These are phyloP conservation scores for Saccharomycopsis hybrid DNA, from an alignment of 1,139 yeast species.

Conservation along the genomic window DNA sequence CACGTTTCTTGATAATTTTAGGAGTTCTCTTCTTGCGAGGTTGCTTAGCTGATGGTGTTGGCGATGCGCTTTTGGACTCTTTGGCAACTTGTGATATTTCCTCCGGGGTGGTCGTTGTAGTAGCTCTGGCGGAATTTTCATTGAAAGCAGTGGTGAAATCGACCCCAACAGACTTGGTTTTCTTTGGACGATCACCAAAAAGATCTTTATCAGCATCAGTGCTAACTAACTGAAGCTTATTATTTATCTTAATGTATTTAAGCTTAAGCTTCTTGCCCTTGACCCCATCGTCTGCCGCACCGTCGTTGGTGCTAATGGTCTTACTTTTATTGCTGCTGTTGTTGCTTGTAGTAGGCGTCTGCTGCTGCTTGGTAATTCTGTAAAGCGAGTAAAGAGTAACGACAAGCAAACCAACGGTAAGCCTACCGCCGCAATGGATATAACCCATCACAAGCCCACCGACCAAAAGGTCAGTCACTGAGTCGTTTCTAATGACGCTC, in stretches of 20 bases:
- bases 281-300: slow-evolving; percentile 1
- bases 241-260: slow-evolving; percentile 19
- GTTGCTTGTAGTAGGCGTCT: neutral
- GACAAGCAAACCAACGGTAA: slow-evolving; percentile 28
- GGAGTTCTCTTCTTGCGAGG: slow-evolving; percentile 25
- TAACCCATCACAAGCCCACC: slow-evolving; percentile 20
- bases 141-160: slow-evolving; percentile 36
- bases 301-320: neutral
- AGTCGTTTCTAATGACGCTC: no score
- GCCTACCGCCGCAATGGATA: slow-evolving; percentile 31
- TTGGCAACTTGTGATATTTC: slow-evolving; percentile 12
- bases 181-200: neutral
- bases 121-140: neutral
- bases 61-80: slow-evolving; percentile 16
- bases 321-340: neutral
- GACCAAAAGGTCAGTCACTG: slow-evolving; percentile 11
- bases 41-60: slow-evolving; percentile 22
- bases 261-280: slow-evolving; percentile 13
- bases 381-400: slow-evolving; percentile 27
- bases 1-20: slow-evolving; percentile 25
- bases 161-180: slow-evolving; percentile 30
- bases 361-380: slow-evolving; percentile 15
- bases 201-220: neutral
- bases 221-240: slow-evolving; percentile 12
- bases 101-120: slow-evolving; percentile 14